Base-by-base conservation (phyloP, 169 alveolate genomes). In the Plasmodium vinckei region DNA sequence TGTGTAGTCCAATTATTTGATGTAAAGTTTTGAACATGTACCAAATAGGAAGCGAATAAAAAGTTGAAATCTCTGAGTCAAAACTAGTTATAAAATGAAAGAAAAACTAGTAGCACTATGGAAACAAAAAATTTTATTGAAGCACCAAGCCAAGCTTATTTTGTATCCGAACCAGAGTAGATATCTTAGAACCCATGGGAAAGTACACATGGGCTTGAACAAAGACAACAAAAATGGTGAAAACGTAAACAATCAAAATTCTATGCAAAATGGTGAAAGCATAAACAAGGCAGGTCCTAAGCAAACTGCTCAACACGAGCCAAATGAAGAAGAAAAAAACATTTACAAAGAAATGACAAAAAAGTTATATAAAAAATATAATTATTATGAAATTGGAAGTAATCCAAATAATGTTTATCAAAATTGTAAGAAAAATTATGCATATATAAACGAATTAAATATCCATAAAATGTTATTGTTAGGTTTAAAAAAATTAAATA, bases 381-480 rank as follows among this genome's bases (percentile, higher is more conserved):
- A 79, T 17, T 71, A 79, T 70, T 49, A 79, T 15, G 89, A 64
- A 49, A 59, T 79, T 1, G 89, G 39, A 54, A 79, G 89, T 27
- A 71, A 79, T 47, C 89, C 89, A 7, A 49, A 79, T 4, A 79
- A 79, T 21, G 49, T 79, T 1, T 2, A 42, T 2, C 5, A 9
- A 13, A 53, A 15, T 17, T 23, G 60, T 56, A 54, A 25, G 3
- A 10, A 71, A 49, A 54, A 53, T 46, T 79, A 79, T 46, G 82
- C 46, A n/a, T 15, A 64, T 6, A 60, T 79, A 47, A 79, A 67
- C 60, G 89, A 79, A 17, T 79, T 79, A 56, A 79, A 79, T 56
- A 79, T 79, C 46, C 89, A 79, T 67, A 57, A 71, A 79, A 79
- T 79, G 89, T 56, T 79, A 54, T 27, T 79, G 1, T 71, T 79